Base-by-base conservation (phyloP, 148 eudicot species). In the Diospyros kaki region DNA sequence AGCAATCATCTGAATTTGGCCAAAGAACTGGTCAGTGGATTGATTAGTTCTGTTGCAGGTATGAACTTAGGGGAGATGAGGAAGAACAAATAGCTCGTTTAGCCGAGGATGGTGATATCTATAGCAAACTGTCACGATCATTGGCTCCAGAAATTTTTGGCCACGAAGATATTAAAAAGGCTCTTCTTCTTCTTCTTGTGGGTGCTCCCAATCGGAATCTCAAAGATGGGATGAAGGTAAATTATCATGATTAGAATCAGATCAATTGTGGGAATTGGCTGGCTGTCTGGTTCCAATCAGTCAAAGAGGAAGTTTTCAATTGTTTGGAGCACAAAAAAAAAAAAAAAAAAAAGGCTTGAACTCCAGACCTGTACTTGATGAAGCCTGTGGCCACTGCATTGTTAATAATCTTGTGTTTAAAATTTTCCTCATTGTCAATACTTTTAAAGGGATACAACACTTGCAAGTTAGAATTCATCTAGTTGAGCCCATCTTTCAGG, bases 211-310 rank as follows among this genome's bases (percentile, higher is more conserved):
- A 91, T 69, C 80, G 94, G 71, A 93, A 84, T 73, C 73, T 96
- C 77, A 96, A 93, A 82, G 99, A 96, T 73, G 99, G 99, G 81
- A 96, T 96, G 99, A 91, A 91, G 89, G 99, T 95, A 85, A 76
- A 62, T 17, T 68, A 58, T 69, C 51, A 14, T 28, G 28, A 28
- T 28, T 28, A 28, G 28, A 28, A 28, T 28, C 28, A 28, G 28
- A 28, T 28, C 28, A 28, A 28, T 28, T 28, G 28, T 28, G 28
- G 28, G 28, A 28, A 28, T 28, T 28, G 28, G 28, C 28, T 28
- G 28, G 28, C 28, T 28, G 28, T 28, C 28, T 28, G 28, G 28
- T 28, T 28, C 28, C 28, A 28, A 28, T 28, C 28, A 28, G 28
- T 28, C 28, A 28, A 28, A 28, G 28, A 28, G 28, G 28, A 28